Conservation (phyloP, 2,329 filamentous ascomycete species). For the Rhytidhysteron rufulum region DNA sequence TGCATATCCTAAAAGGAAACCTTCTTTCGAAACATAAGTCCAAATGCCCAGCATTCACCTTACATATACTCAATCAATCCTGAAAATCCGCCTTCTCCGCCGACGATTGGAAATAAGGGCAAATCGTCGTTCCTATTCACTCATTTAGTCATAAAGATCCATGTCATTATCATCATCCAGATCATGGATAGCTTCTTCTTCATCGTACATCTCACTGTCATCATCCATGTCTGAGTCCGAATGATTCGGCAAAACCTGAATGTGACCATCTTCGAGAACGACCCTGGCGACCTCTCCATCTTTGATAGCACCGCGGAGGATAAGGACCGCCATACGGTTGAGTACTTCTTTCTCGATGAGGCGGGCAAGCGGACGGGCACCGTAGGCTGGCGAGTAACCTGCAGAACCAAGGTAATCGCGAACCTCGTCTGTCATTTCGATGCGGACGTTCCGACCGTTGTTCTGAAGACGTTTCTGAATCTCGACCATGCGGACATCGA, state of each 20-base stretch:
- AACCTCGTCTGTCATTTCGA: constrained; percentile 77
- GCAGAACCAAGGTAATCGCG: constrained; percentile 89
- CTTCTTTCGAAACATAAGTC: no score
- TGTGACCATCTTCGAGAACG: constrained; percentile 72
- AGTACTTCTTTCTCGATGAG: constrained; percentile 97
- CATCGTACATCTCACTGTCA: constrained; percentile 71
- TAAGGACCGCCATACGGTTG: constrained; percentile 86
- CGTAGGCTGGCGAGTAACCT: constrained; percentile 93
- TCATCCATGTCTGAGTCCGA: constrained; percentile 57
- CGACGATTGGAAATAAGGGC: neutral
- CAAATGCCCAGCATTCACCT: no score
- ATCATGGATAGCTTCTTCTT: constrained; percentile 72
- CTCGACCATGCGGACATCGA: constrained; percentile 81
- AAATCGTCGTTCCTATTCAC: neutral
- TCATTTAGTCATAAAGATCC: constrained; percentile 62
- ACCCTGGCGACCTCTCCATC: constrained; percentile 84
- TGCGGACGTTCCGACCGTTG: constrained; percentile 82
- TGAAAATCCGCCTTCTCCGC: no score
- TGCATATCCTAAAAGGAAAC: no score
- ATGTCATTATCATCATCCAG: constrained; percentile 51
- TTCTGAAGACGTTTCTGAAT: constrained; percentile 86
- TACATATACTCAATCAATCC: no score
- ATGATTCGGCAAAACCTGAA: constrained; percentile 82
- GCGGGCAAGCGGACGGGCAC: constrained; percentile 79
- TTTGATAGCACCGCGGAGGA: constrained; percentile 76